A percentile compares a stretch with the other conserved stretches of the same genome.
Evolutionary conservation across 495 filamentous ascomycete genomes (phyloP).

Genomic region (Podospora sp.): DNA sequence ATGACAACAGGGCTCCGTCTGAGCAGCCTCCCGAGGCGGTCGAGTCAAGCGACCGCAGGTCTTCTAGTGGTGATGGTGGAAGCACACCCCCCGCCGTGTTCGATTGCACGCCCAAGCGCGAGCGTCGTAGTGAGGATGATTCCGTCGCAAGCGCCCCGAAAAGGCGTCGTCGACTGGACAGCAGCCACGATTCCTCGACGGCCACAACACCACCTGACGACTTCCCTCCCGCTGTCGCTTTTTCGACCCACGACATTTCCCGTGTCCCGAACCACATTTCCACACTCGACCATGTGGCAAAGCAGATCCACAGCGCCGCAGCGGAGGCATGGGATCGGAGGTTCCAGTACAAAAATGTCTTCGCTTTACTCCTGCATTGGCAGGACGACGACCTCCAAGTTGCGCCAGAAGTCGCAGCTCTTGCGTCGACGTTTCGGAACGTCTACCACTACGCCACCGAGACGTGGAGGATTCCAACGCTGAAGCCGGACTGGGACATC

Average conservation of each 20-base stretch:
- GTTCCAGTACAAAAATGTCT: conserved; percentile 5
- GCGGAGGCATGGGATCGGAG: conserved; percentile 13
- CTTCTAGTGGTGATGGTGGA: background rate
- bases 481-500: conserved; percentile 14
- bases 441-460: conserved; percentile 2
- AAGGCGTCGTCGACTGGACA: background rate
- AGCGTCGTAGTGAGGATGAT: background rate
- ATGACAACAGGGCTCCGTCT: background rate
- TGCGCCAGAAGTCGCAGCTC: background rate
- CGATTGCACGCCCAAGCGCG: background rate
- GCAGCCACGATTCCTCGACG: background rate
- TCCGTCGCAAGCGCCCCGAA: background rate
- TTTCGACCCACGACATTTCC: conserved; percentile 6
- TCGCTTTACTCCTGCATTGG: conserved; percentile 7
- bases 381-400: conserved; percentile 15
- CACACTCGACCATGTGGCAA: background rate
- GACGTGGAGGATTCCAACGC: conserved; percentile 11
- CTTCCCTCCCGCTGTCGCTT: background rate
- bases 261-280: background rate
- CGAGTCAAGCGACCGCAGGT: background rate
- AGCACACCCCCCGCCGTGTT: background rate
- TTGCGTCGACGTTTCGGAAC: conserved; percentile 14
- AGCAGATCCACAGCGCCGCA: background rate
- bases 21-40: background rate
- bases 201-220: background rate